Evolutionary conservation across 495 filamentous ascomycete species (phyloP).

Genomic region (Xylaria palmicola): DNA sequence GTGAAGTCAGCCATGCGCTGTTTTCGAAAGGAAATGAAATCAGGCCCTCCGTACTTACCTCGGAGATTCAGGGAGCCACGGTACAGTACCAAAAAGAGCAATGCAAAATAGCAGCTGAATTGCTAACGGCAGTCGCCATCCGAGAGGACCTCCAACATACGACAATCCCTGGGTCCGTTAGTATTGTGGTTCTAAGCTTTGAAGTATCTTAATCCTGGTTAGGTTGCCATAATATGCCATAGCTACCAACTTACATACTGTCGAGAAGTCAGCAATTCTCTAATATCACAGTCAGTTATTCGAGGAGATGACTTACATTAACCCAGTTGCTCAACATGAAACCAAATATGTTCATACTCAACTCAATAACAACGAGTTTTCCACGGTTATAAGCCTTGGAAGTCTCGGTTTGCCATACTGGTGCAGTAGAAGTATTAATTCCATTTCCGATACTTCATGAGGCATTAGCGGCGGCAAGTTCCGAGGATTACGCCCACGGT

Average conservation of each 20-base stretch:
- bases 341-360: slow-evolving; percentile 61
- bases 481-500: neutral
- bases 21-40: neutral
- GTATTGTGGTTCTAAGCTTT: neutral
- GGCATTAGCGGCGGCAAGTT: neutral
- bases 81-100: slow-evolving; percentile 33
- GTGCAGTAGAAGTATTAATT: slow-evolving; percentile 62
- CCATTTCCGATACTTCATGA: slow-evolving; percentile 60
- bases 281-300: neutral
- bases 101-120: slow-evolving; percentile 48
- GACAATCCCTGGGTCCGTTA: slow-evolving; percentile 47
- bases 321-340: slow-evolving; percentile 62
- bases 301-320: slow-evolving; percentile 26
- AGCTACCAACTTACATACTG: neutral
- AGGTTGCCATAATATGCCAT: neutral
- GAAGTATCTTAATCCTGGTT: too few species aligned
- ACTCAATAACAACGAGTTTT: slow-evolving; percentile 59
- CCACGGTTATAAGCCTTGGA: slow-evolving; percentile 58
- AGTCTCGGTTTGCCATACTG: slow-evolving; percentile 66
- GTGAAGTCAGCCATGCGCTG: neutral
- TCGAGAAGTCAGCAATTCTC: neutral
- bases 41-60: slow-evolving; percentile 8
- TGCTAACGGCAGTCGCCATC: slow-evolving; percentile 44
- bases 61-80: slow-evolving; percentile 41
- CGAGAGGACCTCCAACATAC: slow-evolving; percentile 45